phyloP scores from a whole-genome alignment of 805 yeast genomes.

The Groenewaldozyma salmanticensis region DNA sequence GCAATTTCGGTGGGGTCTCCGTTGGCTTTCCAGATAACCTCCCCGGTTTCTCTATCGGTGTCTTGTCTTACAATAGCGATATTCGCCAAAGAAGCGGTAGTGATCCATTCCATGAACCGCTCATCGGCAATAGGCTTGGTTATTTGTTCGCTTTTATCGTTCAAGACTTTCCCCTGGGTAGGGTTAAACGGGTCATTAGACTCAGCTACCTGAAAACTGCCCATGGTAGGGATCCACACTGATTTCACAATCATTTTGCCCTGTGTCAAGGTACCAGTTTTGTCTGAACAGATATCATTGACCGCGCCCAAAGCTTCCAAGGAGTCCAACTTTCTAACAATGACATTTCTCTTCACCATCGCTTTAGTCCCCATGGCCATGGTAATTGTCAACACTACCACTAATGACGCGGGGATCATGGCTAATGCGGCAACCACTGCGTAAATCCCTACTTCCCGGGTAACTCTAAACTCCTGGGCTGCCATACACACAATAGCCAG shows the following conservation, averaged over 20 bases:
- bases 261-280: conserved; percentile 73
- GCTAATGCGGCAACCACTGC: conserved; percentile 80
- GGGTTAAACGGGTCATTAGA: conserved; percentile 54
- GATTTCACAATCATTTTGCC: conserved; percentile 70
- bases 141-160: conserved; percentile 4
- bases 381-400: conserved; percentile 74
- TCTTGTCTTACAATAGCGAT: conserved; percentile 54
- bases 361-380: conserved; percentile 76
- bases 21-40: conserved; percentile 56
- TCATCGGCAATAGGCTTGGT: conserved; percentile 3
- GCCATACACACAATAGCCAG: conserved; percentile 85
- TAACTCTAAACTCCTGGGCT: conserved; percentile 66
- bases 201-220: conserved; percentile 45
- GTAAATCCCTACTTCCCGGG: conserved; percentile 72
- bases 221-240: conserved; percentile 58
- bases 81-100: conserved; percentile 68
- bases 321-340: conserved; percentile 68
- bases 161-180: conserved; percentile 42
- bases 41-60: conserved; percentile 32
- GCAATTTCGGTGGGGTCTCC: conserved; percentile 92
- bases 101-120: conserved; percentile 42
- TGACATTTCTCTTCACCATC: conserved; percentile 59
- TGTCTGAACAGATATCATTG: conserved; percentile 72
- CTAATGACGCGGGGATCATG: conserved; percentile 74
- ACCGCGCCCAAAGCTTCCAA: conserved; percentile 73